Conservation (phyloP, 164 flowering plant species). For the Pachysandra terminalis region DNA sequence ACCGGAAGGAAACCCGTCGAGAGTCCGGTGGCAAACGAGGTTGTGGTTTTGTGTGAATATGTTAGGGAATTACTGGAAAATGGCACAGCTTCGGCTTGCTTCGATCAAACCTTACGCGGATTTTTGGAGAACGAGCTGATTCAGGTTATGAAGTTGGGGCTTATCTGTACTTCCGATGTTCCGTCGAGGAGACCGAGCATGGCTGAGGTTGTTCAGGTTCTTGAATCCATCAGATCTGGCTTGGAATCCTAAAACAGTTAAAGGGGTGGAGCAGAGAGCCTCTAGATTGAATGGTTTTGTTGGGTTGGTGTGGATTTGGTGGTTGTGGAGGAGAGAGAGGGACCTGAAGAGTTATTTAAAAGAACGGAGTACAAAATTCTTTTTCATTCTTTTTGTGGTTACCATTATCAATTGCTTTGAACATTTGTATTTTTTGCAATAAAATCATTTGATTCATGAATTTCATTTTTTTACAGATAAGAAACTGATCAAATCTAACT, state of each 20-base stretch:
- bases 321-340: slow-evolving; percentile 9
- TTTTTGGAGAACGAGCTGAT: slow-evolving; percentile 80
- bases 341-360: slow-evolving; percentile 5
- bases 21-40: slow-evolving; percentile 59
- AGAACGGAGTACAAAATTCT: slow-evolving; percentile 29
- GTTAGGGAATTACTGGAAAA: slow-evolving; percentile 68
- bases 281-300: slow-evolving; percentile 8
- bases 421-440: slow-evolving; percentile 28
- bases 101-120: slow-evolving; percentile 69
- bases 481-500: background rate
- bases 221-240: slow-evolving; percentile 78
- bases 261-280: background rate
- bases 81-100: slow-evolving; percentile 71
- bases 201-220: slow-evolving; percentile 96
- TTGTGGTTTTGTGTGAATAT: slow-evolving; percentile 72
- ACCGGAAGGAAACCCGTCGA: slow-evolving; percentile 96
- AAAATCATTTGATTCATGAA: slow-evolving; percentile 34
- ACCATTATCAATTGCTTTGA: slow-evolving; percentile 29
- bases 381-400: slow-evolving; percentile 37
- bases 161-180: slow-evolving; percentile 76
- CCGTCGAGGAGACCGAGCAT: slow-evolving; percentile 90
- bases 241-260: slow-evolving; percentile 26
- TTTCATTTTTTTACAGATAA: background rate
- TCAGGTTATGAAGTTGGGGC: slow-evolving; percentile 89
- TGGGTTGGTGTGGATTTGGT: slow-evolving; percentile 13